Evolutionary conservation across 805 yeast species (phyloP), one percentile per base, ranked within the genome.

Genomic region (Kazachstania viticola): DNA sequence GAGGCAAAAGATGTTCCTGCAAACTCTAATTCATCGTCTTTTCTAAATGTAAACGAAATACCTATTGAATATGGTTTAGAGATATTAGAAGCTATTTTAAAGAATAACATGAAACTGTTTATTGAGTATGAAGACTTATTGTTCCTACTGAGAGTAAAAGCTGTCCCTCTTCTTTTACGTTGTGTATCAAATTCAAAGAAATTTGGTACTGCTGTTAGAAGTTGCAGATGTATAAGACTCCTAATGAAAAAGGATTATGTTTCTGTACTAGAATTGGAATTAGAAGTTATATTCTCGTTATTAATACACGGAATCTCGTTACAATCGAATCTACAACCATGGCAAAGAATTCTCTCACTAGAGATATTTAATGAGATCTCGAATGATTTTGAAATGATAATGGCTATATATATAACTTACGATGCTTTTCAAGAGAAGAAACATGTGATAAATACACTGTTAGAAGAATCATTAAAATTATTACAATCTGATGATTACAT

Each of bases 231-330:
- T 8, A 65, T 83, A 12, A 64, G 67, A 24, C 59, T 84, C 4
- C 51, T 88, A 26, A 54, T 85, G 4, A 61, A 70, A 21, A 48
- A 59, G 8, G 73, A 75, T 17, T 81, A 75, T 42, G 62, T 85
- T 14, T 56, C 64, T 0, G 65, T 73, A 5, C 56, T 88, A 23
- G 78, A 72, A 31, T 68, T 79, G 21, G 96, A 88, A 53, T 66
- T 81, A 17, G 95, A 85, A 46, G 85, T 84, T 5, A 72, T 87
- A 2, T 56, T 88, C 12, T 75, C 93, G 0, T 61, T 80, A 17
- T 55, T 85, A 21, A 81, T 80, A 13, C 93, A 81, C 48, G 67
- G 71, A n/a, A 48, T 82, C n/a, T 64, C 77, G 1, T 61, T 64
- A 21, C 75, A 72, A 5, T 65, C 75, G 0, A 65, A 66, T 1